Percentiles rank a stretch among this genome's conserved stretches.
Conservation (phyloP, 192 early-diverging fungal genomes). For the Lobosporangium transversale region DNA sequence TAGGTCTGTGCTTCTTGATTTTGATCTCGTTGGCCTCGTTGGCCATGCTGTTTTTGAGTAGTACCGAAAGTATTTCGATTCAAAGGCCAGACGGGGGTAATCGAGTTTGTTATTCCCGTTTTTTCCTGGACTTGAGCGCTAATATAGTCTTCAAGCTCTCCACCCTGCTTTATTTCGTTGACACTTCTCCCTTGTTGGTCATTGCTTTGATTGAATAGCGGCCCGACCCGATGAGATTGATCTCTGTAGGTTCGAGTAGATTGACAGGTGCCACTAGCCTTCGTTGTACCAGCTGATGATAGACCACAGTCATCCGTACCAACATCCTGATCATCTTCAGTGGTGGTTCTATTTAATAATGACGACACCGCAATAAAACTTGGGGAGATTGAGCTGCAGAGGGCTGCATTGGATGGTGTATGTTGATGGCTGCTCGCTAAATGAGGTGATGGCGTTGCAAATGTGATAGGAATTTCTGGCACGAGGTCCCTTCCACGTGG, state of each 20-base stretch:
- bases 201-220: not conserved
- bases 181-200: not conserved
- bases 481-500: no score
- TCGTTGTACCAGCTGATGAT: not conserved
- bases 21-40: no score
- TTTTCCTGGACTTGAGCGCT: conserved; percentile 7
- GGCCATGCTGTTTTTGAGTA: no score
- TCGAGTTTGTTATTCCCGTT: no score
- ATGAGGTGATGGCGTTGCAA: conserved; percentile 27
- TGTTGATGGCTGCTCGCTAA: conserved; percentile 10
- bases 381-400: no score
- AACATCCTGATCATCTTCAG: not conserved
- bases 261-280: no score
- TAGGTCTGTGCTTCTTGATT: no score
- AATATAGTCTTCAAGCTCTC: conserved; percentile 11
- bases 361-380: not conserved
- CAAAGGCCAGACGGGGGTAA: no score
- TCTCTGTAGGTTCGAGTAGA: not conserved
- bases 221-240: conserved; percentile 11
- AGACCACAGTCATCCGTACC: not conserved
- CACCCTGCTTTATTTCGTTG: not conserved
- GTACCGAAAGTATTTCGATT: no score
- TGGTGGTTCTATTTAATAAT: not conserved
- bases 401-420: conserved; percentile 1
- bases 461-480: conserved; percentile 30